Evolutionary conservation across 441 rosid species (phyloP).

Genomic region (Gossypium aridum): DNA sequence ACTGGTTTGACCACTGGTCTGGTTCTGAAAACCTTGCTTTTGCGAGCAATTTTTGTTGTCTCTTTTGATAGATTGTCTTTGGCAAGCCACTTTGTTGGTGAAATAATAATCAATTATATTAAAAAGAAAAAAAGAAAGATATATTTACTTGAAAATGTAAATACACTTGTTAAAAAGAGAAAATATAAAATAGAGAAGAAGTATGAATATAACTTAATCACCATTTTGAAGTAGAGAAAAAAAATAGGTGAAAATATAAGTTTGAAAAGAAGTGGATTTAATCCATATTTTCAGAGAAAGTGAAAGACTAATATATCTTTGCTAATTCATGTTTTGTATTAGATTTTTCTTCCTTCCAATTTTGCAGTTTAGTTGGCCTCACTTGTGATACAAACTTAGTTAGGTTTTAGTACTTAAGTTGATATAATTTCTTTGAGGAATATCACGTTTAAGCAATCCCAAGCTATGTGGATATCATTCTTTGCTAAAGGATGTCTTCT

Average conservation of each 20-base stretch:
- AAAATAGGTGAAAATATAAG: not conserved
- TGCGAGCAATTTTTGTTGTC: not conserved
- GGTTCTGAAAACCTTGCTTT: no score
- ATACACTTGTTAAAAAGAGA: not conserved
- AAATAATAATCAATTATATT: not conserved
- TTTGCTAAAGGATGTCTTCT: not conserved
- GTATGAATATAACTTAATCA: not conserved
- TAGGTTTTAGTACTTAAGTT: not conserved
- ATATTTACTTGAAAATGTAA: not conserved
- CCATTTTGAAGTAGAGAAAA: not conserved
- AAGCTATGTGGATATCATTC: not conserved
- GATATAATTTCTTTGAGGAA: not conserved
- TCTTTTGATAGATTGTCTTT: not conserved
- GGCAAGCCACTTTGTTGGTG: not conserved
- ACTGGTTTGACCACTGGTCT: no score
- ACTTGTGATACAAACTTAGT: not conserved
- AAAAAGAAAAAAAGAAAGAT: not conserved
- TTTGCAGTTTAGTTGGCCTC: not conserved
- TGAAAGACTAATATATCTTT: not conserved
- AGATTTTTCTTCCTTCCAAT: not conserved
- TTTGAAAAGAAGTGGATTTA: not conserved
- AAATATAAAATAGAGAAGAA: not conserved
- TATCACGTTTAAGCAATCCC: not conserved
- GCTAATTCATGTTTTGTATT: not conserved
- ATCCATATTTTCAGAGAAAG: not conserved